Evolutionary conservation across 2,329 filamentous ascomycete genomes (phyloP), one percentile per base, ranked within the genome.

Genomic region (Colletotrichum sp.): DNA sequence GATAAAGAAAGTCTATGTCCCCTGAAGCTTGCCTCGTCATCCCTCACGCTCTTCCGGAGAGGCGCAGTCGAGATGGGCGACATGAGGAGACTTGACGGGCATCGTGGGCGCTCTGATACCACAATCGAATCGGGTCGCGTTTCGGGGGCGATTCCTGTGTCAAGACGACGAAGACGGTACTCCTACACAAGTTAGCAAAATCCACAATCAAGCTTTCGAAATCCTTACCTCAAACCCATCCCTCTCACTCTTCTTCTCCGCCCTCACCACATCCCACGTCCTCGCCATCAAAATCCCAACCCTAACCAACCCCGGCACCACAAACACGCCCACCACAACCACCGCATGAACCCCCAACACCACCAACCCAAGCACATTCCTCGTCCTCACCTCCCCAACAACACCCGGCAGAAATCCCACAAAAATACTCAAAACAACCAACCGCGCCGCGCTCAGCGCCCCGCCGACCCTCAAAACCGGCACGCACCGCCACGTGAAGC

Each of bases 401-500:
- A 68, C 55, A 2, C 26, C 64, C 9, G 64, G 71, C 12, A 73
- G 57, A 21, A 73, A 73, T 4, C 36, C 36, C 16, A 63, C 34
- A 24, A 21, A 73, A 1, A 73, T 18, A 16, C 65, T 49, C 36
- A 59, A 24, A 4, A 71, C 26, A 18, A 66, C 30, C 18, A 75
- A 36, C 52, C 64, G 10, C 1, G 57, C 24, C 13, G 9, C 67
- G 8, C 59, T 36, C 44, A 71, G 18, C 21, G 60, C 18, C 9
- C 49, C 55, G 3, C 36, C 59, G 6, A 49, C 34, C 26, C 44
- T 75, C 6, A 24, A 16, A 24, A 75, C 12, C 24, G 60, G 39
- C 9, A 57, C 36, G 3, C 21, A 21, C 8, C 34, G 16, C 52
- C 66, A 68, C 83, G 94, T 93, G 18, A 92, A 92, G 75, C 92